These are phyloP conservation scores for Exsudoporus frostii DNA, from an alignment of 768 basidiomycete species.

Conservation along the genomic window DNA sequence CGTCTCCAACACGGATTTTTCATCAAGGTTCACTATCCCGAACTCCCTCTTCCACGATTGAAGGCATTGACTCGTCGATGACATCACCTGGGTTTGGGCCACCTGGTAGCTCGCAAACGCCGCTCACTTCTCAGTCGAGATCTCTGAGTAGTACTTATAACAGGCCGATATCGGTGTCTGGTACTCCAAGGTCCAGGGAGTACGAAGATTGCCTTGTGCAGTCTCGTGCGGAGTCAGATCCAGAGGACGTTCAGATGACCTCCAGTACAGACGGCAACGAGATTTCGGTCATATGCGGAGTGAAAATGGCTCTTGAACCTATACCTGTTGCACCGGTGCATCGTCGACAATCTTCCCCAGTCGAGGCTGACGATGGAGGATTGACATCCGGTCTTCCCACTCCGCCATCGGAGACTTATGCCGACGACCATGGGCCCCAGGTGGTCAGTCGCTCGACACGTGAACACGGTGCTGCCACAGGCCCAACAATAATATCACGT, in stretches of 20 bases:
- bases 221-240: neutral
- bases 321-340: no score
- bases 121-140: neutral
- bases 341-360: neutral
- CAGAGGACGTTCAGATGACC: neutral
- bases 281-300: neutral
- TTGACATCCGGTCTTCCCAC: conserved; percentile 6
- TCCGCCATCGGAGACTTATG: neutral
- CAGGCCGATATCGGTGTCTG: neutral
- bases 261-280: neutral
- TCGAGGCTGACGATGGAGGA: neutral
- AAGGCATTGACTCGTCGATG: neutral
- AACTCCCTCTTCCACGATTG: neutral
- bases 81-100: neutral
- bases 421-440: neutral
- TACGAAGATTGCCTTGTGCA: neutral
- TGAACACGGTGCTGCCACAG: neutral
- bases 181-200: neutral
- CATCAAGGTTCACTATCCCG: neutral
- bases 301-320: neutral
- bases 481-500: neutral
- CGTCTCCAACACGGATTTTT: neutral
- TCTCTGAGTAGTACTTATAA: neutral
- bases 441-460: neutral
- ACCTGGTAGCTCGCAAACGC: neutral